A percentile compares a stretch with the other conserved stretches of the same genome.
Conservation (phyloP, 352 stramenopile species). For the Globisporangium radiosum region DNA sequence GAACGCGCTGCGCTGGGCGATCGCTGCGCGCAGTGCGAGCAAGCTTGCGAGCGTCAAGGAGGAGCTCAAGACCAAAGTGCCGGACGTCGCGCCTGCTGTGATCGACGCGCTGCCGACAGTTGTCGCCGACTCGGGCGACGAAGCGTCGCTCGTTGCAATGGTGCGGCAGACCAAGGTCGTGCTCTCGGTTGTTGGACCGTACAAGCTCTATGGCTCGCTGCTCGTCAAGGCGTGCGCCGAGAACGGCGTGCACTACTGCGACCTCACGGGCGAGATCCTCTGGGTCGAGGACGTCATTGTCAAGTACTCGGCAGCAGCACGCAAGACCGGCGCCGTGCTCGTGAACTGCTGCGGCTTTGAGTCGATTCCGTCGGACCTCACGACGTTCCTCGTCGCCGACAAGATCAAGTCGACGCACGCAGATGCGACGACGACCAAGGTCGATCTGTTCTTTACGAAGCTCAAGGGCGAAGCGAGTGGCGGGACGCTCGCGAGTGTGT, state of each 20-base stretch:
- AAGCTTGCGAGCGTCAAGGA: constrained; percentile 70
- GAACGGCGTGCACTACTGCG: constrained; percentile 88
- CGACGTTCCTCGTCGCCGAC: constrained; percentile 65
- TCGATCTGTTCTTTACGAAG: constrained; percentile 45
- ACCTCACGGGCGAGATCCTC: constrained; percentile 86
- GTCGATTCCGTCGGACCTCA: constrained; percentile 84
- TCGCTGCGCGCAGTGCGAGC: constrained; percentile 70
- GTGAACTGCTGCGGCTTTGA: constrained; percentile 89
- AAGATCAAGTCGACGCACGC: constrained; percentile 48
- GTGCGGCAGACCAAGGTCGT: constrained; percentile 52
- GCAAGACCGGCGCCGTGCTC: constrained; percentile 65
- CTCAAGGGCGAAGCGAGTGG: constrained; percentile 52
- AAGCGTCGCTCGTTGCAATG: constrained; percentile 1
- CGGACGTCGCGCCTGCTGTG: constrained; percentile 21
- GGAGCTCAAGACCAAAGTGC: constrained; percentile 38
- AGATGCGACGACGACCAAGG: constrained; percentile 23
- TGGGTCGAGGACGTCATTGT: constrained; percentile 83
- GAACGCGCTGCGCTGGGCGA: constrained; percentile 70
- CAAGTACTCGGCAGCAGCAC: constrained; percentile 48
- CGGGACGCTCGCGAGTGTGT: constrained; percentile 49
- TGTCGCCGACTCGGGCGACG: constrained; percentile 1
- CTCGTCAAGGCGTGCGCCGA: constrained; percentile 84
- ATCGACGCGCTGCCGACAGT: constrained; percentile 22
- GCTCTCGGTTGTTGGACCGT: constrained; percentile 83
- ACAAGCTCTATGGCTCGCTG: constrained; percentile 73